These are phyloP conservation scores for Monosporozyma yasuniensis DNA, from an alignment of 805 yeast genomes.

Conservation along the genomic window DNA sequence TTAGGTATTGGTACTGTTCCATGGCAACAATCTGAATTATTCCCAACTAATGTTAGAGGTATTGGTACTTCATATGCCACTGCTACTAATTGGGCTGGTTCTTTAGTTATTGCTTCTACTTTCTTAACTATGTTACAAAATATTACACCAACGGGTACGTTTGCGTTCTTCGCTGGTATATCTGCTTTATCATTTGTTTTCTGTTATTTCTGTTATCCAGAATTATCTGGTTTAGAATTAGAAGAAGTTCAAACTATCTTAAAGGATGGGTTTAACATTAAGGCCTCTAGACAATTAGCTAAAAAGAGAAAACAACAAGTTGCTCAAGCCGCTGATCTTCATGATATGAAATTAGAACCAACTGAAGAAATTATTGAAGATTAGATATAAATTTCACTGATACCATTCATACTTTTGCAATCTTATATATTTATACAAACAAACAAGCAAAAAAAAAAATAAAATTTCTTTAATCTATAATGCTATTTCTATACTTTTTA, in stretches of 20 bases:
- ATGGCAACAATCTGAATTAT: slow-evolving; percentile 95
- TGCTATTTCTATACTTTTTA: not conserved
- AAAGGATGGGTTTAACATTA: slow-evolving; percentile 79
- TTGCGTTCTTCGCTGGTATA: slow-evolving; percentile 79
- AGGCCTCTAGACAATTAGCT: slow-evolving; percentile 49
- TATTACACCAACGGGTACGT: slow-evolving; percentile 93
- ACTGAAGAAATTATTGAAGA: slow-evolving; percentile 21
- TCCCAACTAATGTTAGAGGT: slow-evolving; percentile 90
- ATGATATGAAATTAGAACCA: slow-evolving; percentile 16
- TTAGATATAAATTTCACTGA: not conserved
- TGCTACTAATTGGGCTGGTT: slow-evolving; percentile 93
- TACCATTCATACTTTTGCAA: not conserved
- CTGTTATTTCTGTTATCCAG: slow-evolving; percentile 83
- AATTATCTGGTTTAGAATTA: slow-evolving; percentile 77
- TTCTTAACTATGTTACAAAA: slow-evolving; percentile 89
- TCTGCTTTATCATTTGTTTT: slow-evolving; percentile 63
- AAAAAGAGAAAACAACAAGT: slow-evolving; percentile 33
- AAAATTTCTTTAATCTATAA: not conserved
- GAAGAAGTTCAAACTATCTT: slow-evolving; percentile 85
- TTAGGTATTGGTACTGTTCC: slow-evolving; percentile 95
- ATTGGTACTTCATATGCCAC: slow-evolving; percentile 87
- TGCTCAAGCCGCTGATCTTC: slow-evolving; percentile 8
- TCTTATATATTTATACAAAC: not conserved
- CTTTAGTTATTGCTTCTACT: slow-evolving; percentile 81
- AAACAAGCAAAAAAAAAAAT: not conserved